These are phyloP conservation scores for Microcyclospora pomicola DNA, from an alignment of 2,329 filamentous ascomycete genomes.

Conservation along the genomic window DNA sequence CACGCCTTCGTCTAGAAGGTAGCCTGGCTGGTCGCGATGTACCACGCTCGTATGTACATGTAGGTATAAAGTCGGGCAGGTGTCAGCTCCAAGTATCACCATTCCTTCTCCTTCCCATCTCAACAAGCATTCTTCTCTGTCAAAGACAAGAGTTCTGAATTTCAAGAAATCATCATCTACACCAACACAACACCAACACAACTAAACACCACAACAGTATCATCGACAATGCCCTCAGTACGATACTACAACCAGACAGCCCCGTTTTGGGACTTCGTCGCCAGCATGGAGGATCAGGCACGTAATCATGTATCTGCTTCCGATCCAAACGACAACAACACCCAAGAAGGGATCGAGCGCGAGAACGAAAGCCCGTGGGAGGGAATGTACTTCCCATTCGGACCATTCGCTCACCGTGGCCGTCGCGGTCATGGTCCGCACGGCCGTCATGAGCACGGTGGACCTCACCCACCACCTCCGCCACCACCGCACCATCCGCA, in stretches of 20 bases:
- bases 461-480: neutral
- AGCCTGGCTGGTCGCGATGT: too few species aligned
- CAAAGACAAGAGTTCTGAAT: too few species aligned
- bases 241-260: conserved; percentile 39
- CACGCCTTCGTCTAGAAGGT: too few species aligned
- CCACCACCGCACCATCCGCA: neutral
- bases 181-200: conserved; percentile 1
- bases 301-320: conserved; percentile 32
- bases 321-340: conserved; percentile 21
- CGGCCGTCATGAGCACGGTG: neutral
- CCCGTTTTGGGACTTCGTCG: conserved; percentile 44
- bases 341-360: conserved; percentile 5
- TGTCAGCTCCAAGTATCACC: too few species aligned
- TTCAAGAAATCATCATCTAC: too few species aligned
- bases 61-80: too few species aligned
- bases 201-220: neutral
- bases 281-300: conserved; percentile 35
- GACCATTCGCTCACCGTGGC: neutral
- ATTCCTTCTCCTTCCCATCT: too few species aligned
- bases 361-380: conserved; percentile 1
- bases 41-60: too few species aligned
- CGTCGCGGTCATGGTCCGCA: neutral
- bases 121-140: too few species aligned
- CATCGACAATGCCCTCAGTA: conserved; percentile 37
- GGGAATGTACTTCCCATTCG: neutral